Base-by-base conservation (phyloP, 305 asterid genomes). In the Rubia tinctorum region DNA sequence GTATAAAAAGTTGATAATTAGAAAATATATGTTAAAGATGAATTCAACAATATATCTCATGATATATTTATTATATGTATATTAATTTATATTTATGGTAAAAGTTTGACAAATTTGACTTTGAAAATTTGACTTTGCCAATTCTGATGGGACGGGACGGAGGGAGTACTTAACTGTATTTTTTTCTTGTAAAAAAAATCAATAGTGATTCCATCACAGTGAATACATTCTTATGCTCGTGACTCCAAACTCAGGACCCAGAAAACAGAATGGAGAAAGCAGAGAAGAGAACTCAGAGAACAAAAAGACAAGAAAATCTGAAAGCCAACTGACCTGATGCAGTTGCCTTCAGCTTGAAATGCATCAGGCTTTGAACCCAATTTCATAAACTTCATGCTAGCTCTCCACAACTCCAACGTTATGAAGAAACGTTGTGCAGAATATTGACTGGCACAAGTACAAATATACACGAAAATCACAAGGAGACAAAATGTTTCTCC, bases 281-380 rank as follows among this genome's bases (percentile, higher is more conserved):
- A 64, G 30, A 66, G 66, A 20, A 42, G 44, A 68, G 42, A 34
- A 34, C 39, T 34, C 4, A 34, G 5, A 34, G 5, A 34, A 34
- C n/a, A 34, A 34, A 34, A 34, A 27, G 30, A 27, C 30, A 27
- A 12, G 44, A 43, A 20, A 64, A 67, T 67, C 66, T 17, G 34
- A 71, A 42, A 74, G 66, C 34, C 25, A 53, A 59, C 58, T 73
- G 68, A 87, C 97, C 96, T 91, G 78, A 83, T 88, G 70, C 74
- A 80, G 81, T 77, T 86, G 22, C 93, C 97, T 69, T 88, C 88
- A 71, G 87, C 79, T 80, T 87, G 95, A 77, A 93, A 93, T 79
- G 92, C 87, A 86, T 93, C 96, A 60, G 96, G 94, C 87, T 89
- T 93, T 56, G 98, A 93, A 8, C 97, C 98, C 88, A 93, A 74